phyloP scores from a whole-genome alignment of 1,284 basidiomycete species.

The Uromyces viciae-fabae region DNA sequence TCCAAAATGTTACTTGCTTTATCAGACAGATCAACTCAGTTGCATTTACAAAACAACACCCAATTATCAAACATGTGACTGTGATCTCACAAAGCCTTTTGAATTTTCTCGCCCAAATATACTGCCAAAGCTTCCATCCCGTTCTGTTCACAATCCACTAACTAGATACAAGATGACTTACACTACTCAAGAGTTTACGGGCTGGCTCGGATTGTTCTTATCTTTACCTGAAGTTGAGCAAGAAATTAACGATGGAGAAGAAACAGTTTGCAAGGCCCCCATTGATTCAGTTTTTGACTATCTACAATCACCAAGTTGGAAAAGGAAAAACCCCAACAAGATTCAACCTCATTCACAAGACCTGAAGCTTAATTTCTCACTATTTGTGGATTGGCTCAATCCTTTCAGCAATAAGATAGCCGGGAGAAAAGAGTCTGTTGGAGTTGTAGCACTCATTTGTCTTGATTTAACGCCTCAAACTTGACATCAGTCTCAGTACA shows the following conservation, averaged over 20 bases:
- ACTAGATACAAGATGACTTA: not conserved
- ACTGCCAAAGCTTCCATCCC: no score
- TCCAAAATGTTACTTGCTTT: no score
- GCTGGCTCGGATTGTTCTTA: slow-evolving; percentile 10
- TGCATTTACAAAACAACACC: no score
- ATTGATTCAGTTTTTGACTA: not conserved
- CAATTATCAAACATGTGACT: no score
- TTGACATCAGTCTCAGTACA: not conserved
- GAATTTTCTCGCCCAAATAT: no score
- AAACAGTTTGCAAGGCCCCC: not conserved
- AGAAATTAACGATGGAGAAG: slow-evolving; percentile 7
- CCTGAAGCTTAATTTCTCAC: slow-evolving; percentile 8
- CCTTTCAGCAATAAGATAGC: not conserved
- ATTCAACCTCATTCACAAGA: not conserved
- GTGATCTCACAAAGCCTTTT: no score
- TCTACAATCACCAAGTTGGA: not conserved
- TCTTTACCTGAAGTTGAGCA: slow-evolving; percentile 6
- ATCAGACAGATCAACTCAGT: no score
- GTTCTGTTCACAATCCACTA: no score
- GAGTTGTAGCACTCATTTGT: slow-evolving; percentile 8
- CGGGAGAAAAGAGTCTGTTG: not conserved
- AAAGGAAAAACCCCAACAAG: not conserved
- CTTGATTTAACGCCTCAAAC: not conserved
- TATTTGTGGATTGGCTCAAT: slow-evolving; percentile 29
- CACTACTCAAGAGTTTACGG: slow-evolving; percentile 8